A percentile compares a stretch with the other conserved stretches of the same genome.
Conservation (phyloP, 2,329 filamentous ascomycete genomes). For the Cytospora piceae region DNA sequence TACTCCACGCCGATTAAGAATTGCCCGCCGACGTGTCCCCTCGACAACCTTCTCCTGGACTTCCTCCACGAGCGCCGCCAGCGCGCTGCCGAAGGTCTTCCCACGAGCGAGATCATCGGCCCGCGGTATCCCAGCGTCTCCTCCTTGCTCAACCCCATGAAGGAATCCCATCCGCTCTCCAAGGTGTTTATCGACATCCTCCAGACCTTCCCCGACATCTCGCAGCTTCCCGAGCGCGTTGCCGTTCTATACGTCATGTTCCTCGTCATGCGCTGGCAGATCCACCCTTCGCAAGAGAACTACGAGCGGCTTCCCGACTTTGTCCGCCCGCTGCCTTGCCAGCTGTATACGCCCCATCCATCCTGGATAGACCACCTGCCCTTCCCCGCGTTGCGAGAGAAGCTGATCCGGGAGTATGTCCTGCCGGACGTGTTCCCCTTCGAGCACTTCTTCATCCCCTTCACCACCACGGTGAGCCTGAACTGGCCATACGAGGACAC, state of each 20-base stretch:
- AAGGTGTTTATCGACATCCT: slow-evolving; percentile 86
- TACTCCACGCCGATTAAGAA: slow-evolving; percentile 57
- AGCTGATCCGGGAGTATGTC: slow-evolving; percentile 55
- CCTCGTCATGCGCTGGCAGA: slow-evolving; percentile 82
- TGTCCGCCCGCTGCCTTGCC: slow-evolving; percentile 67
- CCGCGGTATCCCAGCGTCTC: slow-evolving; percentile 81
- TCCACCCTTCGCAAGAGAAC: slow-evolving; percentile 77
- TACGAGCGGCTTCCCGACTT: slow-evolving; percentile 78
- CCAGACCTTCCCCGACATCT: slow-evolving; percentile 79
- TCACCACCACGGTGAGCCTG: slow-evolving; percentile 72
- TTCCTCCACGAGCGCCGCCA: slow-evolving; percentile 73
- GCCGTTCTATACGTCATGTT: slow-evolving; percentile 88
- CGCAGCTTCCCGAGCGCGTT: slow-evolving; percentile 77
- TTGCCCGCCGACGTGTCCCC: slow-evolving; percentile 69
- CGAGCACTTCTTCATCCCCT: slow-evolving; percentile 83
- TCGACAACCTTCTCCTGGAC: slow-evolving; percentile 79
- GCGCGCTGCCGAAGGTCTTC: slow-evolving; percentile 66
- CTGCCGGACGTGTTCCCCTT: slow-evolving; percentile 61
- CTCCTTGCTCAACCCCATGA: slow-evolving; percentile 73
- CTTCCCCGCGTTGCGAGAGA: slow-evolving; percentile 77
- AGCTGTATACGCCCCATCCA: slow-evolving; percentile 71
- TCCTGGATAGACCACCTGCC: slow-evolving; percentile 83
- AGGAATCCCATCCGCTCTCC: slow-evolving; percentile 74
- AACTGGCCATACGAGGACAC: slow-evolving; percentile 84
- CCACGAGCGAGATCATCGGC: slow-evolving; percentile 69